These are phyloP conservation scores for Pouteria glomerata DNA, from an alignment of 148 eudicot genomes.

Conservation along the genomic window DNA sequence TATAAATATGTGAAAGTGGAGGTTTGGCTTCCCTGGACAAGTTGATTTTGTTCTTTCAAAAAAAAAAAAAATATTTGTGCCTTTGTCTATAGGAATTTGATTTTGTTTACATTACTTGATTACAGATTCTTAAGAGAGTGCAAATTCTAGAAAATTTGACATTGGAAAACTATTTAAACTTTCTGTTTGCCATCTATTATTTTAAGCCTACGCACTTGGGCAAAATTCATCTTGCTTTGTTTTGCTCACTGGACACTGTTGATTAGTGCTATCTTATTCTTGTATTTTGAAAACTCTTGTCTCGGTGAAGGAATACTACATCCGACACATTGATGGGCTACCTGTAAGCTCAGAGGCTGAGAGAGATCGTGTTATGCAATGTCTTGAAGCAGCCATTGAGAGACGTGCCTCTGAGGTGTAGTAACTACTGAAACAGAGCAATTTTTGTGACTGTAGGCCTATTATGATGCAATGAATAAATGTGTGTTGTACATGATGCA, in stretches of 20 bases:
- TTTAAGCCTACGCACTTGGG: not conserved
- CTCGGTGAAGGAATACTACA: slow-evolving; percentile 66
- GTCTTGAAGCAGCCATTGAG: slow-evolving; percentile 93
- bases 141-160: not conserved
- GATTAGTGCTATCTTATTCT: not conserved
- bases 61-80: too few species aligned
- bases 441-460: not conserved
- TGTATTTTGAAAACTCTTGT: not conserved
- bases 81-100: not conserved
- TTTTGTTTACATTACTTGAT: not conserved
- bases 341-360: slow-evolving; percentile 80
- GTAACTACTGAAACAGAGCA: not conserved
- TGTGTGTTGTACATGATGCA: slow-evolving; percentile 15
- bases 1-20: not conserved
- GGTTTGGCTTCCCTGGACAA: not conserved
- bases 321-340: slow-evolving; percentile 80
- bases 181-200: not conserved
- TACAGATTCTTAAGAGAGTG: not conserved
- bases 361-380: slow-evolving; percentile 68
- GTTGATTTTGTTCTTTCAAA: not conserved
- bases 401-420: slow-evolving; percentile 75
- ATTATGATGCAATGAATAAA: not conserved
- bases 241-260: not conserved
- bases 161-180: not conserved
- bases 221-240: not conserved